Percentiles rank a stretch among this genome's conserved stretches.
phyloP scores from a whole-genome alignment of 2,329 filamentous ascomycete genomes.

The Dothiorella sarmentorum region DNA sequence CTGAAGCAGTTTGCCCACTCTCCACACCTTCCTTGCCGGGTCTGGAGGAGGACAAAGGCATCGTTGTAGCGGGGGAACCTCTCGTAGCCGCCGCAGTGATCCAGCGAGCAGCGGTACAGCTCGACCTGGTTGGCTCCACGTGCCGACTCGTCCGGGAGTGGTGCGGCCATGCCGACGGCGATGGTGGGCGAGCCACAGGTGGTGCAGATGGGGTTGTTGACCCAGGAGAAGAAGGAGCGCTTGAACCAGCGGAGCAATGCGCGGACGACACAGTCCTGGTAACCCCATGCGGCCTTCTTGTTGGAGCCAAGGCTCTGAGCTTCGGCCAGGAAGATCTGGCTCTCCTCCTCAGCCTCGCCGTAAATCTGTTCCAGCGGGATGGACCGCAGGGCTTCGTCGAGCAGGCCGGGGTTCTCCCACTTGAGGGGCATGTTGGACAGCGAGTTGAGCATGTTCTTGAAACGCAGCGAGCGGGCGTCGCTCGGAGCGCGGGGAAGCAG shows the following conservation, averaged over 20 bases:
- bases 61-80: slow-evolving; percentile 93
- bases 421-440: slow-evolving; percentile 85
- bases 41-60: slow-evolving; percentile 88
- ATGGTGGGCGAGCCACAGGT: slow-evolving; percentile 80
- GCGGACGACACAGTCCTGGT: slow-evolving; percentile 93
- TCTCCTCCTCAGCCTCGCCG: slow-evolving; percentile 88
- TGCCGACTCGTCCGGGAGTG: slow-evolving; percentile 83
- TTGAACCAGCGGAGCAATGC: slow-evolving; percentile 95
- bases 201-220: slow-evolving; percentile 88
- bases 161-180: slow-evolving; percentile 75
- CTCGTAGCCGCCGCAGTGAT: slow-evolving; percentile 73
- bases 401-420: slow-evolving; percentile 91
- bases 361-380: slow-evolving; percentile 92
- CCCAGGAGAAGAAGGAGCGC: slow-evolving; percentile 89
- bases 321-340: slow-evolving; percentile 80
- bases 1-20: slow-evolving; percentile 99
- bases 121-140: slow-evolving; percentile 85
- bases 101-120: slow-evolving; percentile 79
- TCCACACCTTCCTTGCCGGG: slow-evolving; percentile 77
- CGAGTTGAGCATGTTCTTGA: slow-evolving; percentile 72
- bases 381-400: slow-evolving; percentile 84
- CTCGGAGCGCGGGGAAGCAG: slow-evolving; percentile 70
- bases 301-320: slow-evolving; percentile 82
- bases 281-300: slow-evolving; percentile 84
- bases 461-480: slow-evolving; percentile 47